Conservation (phyloP, 176 grass and related monocot genomes). For the Echinochloa phyllopogon region DNA sequence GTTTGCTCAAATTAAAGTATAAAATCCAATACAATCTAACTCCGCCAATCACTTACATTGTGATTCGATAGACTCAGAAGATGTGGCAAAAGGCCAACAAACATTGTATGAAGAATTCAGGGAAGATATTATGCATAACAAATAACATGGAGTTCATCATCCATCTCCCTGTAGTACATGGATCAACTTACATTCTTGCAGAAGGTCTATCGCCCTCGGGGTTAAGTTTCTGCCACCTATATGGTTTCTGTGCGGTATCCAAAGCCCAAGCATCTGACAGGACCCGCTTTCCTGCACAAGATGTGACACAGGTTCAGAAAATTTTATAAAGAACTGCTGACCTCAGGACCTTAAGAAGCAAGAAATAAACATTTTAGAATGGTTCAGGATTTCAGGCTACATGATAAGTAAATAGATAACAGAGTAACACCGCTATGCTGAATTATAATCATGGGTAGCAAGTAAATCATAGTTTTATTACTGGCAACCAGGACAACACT, state of each 20-base stretch:
- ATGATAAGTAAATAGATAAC: slow-evolving; percentile 1
- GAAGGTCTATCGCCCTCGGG: slow-evolving; percentile 96
- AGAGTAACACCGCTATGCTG: slow-evolving; percentile 1
- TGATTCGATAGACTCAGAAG: neutral
- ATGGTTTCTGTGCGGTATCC: slow-evolving; percentile 97
- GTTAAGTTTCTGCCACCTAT: slow-evolving; percentile 98
- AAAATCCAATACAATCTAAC: slow-evolving; percentile 24
- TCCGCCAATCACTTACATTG: slow-evolving; percentile 25
- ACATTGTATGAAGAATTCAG: slow-evolving; percentile 33
- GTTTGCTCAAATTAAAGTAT: slow-evolving; percentile 24
- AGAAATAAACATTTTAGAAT: slow-evolving; percentile 29
- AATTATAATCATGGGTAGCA: slow-evolving; percentile 19
- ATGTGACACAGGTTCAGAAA: slow-evolving; percentile 4
- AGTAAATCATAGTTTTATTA: slow-evolving; percentile 18
- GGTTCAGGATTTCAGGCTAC: neutral
- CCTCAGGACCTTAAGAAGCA: neutral
- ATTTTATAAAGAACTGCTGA: neutral
- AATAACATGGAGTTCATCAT: slow-evolving; percentile 19
- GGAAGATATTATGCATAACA: neutral
- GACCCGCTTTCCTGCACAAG: slow-evolving; percentile 71
- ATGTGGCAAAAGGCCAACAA: neutral
- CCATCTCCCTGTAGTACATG: slow-evolving; percentile 9
- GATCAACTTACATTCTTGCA: slow-evolving; percentile 79
- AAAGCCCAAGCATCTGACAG: slow-evolving; percentile 97
- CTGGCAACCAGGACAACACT: neutral